phyloP scores from a whole-genome alignment of 129 eudicot genomes.

The Flaveria linearis region DNA sequence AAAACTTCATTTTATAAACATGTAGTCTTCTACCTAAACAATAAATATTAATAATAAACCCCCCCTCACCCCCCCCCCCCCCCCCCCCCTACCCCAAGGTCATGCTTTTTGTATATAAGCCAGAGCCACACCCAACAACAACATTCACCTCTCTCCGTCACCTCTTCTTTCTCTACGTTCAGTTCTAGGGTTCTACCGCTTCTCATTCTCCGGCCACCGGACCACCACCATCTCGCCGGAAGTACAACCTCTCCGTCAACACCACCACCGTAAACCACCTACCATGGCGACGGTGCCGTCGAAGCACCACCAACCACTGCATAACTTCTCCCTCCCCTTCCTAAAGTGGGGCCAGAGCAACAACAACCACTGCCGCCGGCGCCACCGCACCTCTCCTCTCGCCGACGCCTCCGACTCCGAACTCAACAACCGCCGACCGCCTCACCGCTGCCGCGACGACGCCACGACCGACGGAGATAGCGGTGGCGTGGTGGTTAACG shows the following conservation, averaged over 20 bases:
- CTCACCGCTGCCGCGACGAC: not conserved
- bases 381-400: conserved; percentile 25
- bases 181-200: conserved; percentile 19
- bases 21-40: not conserved
- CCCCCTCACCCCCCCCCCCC: no score
- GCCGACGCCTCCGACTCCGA: conserved; percentile 19
- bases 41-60: not conserved
- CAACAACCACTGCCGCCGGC: conserved; percentile 27
- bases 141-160: conserved; percentile 17
- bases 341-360: conserved; percentile 41
- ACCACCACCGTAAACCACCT: not conserved
- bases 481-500: not conserved
- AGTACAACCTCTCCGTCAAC: not conserved
- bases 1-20: no score
- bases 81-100: no score
- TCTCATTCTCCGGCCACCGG: not conserved
- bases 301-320: conserved; percentile 37
- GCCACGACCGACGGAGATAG: not conserved
- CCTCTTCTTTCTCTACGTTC: conserved; percentile 27
- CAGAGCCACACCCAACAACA: conserved; percentile 17
- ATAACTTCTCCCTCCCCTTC: conserved; percentile 38
- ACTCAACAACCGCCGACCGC: conserved; percentile 4
- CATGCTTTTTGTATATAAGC: conserved; percentile 19
- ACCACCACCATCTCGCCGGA: not conserved
- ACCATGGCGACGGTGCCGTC: conserved; percentile 33